Conservation (phyloP, 495 filamentous ascomycete genomes). For the Amphirosellinia nigrospora region DNA sequence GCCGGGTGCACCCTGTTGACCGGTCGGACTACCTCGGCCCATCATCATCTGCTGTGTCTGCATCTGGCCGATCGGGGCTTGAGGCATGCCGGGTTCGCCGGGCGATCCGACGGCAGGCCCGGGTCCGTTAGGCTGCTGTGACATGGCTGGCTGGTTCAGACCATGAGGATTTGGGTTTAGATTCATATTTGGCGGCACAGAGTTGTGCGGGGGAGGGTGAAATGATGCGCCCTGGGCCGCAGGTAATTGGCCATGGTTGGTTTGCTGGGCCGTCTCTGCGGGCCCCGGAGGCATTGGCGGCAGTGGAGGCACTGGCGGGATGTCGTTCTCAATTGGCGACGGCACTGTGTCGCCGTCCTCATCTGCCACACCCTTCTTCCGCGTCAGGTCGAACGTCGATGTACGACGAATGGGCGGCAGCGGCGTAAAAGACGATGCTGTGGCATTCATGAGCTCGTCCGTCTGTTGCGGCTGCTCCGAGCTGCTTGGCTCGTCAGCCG, state of each 20-base stretch:
- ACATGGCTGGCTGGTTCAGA: constrained; percentile 19
- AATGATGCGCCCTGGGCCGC: constrained; percentile 7
- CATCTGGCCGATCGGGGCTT: constrained; percentile 9
- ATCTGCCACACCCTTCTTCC: constrained; percentile 32
- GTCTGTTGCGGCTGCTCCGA: constrained; percentile 17
- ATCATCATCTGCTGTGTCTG: constrained; percentile 30
- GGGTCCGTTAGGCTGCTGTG: constrained; percentile 37
- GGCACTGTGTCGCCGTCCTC: constrained; percentile 35
- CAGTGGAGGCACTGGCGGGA: neutral
- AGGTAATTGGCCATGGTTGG: constrained; percentile 33
- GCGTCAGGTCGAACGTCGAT: constrained; percentile 55
- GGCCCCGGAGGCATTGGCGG: constrained; percentile 29
- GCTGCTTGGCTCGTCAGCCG: constrained; percentile 43
- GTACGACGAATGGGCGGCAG: constrained; percentile 59
- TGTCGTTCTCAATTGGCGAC: constrained; percentile 37
- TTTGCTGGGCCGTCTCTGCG: constrained; percentile 28
- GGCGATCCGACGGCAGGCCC: constrained; percentile 33
- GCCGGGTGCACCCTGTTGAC: constrained; percentile 25
- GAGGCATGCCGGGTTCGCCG: constrained; percentile 30
- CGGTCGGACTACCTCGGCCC: constrained; percentile 35
- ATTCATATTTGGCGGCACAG: constrained; percentile 26
- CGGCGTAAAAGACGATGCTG: constrained; percentile 47
- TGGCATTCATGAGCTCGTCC: neutral
- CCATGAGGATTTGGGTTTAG: constrained; percentile 8
- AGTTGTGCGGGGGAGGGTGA: constrained; percentile 30